These are phyloP conservation scores for Globisporangium camurandrum DNA, from an alignment of 352 stramenopile species.

Conservation along the genomic window DNA sequence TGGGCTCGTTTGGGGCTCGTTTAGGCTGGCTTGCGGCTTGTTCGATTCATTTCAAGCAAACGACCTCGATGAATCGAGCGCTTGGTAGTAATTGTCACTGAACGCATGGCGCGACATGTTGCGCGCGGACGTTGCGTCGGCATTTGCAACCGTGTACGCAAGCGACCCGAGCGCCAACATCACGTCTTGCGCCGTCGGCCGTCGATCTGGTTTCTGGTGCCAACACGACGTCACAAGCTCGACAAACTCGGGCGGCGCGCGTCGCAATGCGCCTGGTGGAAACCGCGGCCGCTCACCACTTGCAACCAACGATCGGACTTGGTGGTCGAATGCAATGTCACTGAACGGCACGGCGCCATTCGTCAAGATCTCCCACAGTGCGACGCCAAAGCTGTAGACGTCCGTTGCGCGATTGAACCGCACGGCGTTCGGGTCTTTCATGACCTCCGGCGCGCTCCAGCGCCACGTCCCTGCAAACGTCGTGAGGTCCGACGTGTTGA, in stretches of 20 bases:
- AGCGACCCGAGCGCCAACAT: slow-evolving; percentile 50
- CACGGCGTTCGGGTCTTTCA: slow-evolving; percentile 58
- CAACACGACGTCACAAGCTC: slow-evolving; percentile 57
- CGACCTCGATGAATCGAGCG: slow-evolving; percentile 54
- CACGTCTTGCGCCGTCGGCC: slow-evolving; percentile 51
- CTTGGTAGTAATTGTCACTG: slow-evolving; percentile 68
- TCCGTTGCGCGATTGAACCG: slow-evolving; percentile 66
- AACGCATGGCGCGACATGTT: slow-evolving; percentile 44
- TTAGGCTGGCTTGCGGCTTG: no score
- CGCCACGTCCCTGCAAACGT: slow-evolving; percentile 69
- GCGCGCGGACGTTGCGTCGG: slow-evolving; percentile 23
- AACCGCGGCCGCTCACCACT: slow-evolving; percentile 47
- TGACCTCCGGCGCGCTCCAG: slow-evolving; percentile 69
- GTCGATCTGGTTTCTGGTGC: slow-evolving; percentile 43
- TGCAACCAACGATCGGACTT: slow-evolving; percentile 51
- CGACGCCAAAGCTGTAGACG: slow-evolving; percentile 70
- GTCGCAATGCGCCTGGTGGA: slow-evolving; percentile 23
- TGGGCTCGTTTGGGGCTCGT: no score
- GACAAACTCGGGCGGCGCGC: slow-evolving; percentile 48
- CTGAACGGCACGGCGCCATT: slow-evolving; percentile 60
- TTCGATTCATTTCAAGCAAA: slow-evolving; percentile 14
- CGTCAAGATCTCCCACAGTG: slow-evolving; percentile 62
- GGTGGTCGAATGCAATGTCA: slow-evolving; percentile 58
- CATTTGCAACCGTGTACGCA: slow-evolving; percentile 42
- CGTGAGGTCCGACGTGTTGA: slow-evolving; percentile 37